phyloP scores from a whole-genome alignment of 192 early-diverging fungal genomes.

The Rhizophagus clarus region DNA sequence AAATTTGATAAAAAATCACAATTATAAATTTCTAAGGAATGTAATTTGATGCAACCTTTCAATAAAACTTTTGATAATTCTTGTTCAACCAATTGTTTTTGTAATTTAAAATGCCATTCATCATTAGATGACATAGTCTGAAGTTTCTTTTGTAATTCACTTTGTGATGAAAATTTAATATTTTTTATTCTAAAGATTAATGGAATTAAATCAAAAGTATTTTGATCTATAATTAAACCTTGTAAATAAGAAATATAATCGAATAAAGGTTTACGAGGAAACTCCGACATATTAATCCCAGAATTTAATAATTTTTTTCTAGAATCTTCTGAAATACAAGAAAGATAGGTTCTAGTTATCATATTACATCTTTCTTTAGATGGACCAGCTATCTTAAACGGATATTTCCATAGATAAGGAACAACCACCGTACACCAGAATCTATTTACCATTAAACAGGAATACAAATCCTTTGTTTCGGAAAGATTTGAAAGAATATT shows the following conservation, averaged over 20 bases:
- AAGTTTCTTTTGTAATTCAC: neutral
- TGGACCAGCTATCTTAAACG: neutral
- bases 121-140: neutral
- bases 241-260: neutral
- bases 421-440: neutral
- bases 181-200: neutral
- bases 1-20: neutral
- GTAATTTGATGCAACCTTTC: neutral
- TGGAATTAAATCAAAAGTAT: neutral
- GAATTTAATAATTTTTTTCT: neutral
- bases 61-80: neutral
- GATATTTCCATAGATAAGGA: neutral
- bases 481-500: neutral
- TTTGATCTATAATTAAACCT: neutral
- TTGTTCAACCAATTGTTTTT: neutral
- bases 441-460: neutral
- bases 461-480: constrained; percentile 3
- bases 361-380: neutral
- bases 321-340: neutral
- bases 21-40: neutral
- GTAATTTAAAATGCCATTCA: neutral
- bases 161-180: neutral
- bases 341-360: neutral
- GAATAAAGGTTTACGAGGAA: neutral
- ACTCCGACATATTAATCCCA: neutral